phyloP scores from a whole-genome alignment of 2,329 filamentous ascomycete genomes.

The Arthrobotrys sinensis region DNA sequence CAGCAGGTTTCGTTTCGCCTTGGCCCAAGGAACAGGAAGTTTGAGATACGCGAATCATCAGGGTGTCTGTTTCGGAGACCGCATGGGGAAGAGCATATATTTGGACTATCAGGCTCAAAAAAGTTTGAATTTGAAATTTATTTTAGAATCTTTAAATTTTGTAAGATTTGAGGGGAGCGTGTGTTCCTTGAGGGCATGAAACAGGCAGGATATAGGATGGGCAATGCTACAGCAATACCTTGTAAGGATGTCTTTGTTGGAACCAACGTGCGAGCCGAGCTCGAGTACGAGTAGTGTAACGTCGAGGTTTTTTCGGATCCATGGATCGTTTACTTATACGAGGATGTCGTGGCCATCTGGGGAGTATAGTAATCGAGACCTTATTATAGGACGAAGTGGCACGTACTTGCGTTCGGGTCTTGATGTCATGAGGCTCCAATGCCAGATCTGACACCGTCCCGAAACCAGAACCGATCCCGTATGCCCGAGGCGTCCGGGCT shows the following conservation, averaged over 20 bases:
- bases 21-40: constrained; percentile 5
- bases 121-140: background rate
- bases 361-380: background rate
- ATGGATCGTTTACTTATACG: background rate
- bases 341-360: no score
- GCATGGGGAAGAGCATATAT: constrained; percentile 5
- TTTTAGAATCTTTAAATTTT: background rate
- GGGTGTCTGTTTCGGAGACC: background rate
- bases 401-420: background rate
- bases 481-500: no score
- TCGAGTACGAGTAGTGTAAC: constrained; percentile 1
- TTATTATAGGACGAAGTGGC: background rate
- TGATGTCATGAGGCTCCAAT: constrained; percentile 6
- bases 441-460: background rate
- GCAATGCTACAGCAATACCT: background rate
- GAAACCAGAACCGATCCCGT: no score
- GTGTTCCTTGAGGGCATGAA: no score
- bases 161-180: constrained; percentile 9
- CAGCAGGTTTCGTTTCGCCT: background rate
- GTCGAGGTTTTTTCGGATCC: constrained; percentile 1
- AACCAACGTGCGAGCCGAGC: no score
- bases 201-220: background rate
- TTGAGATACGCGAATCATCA: constrained; percentile 12
- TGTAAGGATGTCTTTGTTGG: background rate
- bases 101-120: background rate